Evolutionary conservation across 441 rosid genomes (phyloP), one percentile per base, ranked within the genome.

Genomic region (Pelargonium cotyledonis): DNA sequence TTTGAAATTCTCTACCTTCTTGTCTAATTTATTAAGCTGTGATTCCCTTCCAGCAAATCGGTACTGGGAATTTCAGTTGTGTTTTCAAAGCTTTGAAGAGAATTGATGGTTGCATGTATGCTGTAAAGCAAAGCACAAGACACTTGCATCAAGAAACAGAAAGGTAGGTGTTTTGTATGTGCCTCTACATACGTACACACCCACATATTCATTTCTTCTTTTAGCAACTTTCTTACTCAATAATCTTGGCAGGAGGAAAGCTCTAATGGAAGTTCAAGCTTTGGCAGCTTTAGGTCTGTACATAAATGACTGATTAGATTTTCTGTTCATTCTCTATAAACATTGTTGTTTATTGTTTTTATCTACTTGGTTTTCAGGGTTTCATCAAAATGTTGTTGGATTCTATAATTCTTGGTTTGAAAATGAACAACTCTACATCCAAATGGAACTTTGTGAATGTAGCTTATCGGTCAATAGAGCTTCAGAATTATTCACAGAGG

Each of bases 221-320:
- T 18, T 55, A 60, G 65, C 71, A 49, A 62, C 60, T 19, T 31
- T 2, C 62, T 55, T 16, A 64, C 51, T 63, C 21, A 47, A 38
- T 62, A 15, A 51, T 70, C 65, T 21, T 63, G 66, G 77, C 84
- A 95, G 98, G 85, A 82, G 80, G 82, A 91, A 90, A 83, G 98
- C 98, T 81, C 84, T 91, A 76, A 88, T 94, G 96, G 99, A 94
- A 88, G 97, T 88, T 76, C 99, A 94, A 82, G 90, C 95, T 77
- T 80, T 91, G 81, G 99, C 97, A 63, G 96, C 97, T 72, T 75
- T 89, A 79, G 98, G 97, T 93, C 70, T 76, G 81, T 51, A 18
- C 7, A 53, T 53, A n/a, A n/a, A 53, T 53, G 2, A 53, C 14
- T 7, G 2, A 15, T 53, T 53, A 15, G 60, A 15, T 53, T 53